phyloP scores from a whole-genome alignment of 2,329 filamentous ascomycete species.

The Mycogone perniciosa region DNA sequence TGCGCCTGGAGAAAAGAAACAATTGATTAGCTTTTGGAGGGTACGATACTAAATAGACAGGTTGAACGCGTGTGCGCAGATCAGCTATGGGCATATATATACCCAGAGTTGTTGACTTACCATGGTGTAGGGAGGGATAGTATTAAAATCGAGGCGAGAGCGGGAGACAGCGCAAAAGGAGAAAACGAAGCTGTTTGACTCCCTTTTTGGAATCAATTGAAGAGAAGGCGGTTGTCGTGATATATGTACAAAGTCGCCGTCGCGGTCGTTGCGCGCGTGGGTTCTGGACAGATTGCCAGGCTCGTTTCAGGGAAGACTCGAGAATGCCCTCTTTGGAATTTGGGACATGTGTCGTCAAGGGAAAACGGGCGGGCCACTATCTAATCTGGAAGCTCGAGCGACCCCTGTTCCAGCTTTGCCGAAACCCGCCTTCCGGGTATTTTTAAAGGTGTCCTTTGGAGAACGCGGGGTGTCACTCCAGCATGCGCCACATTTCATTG shows the following conservation, averaged over 20 bases:
- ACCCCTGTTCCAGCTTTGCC: neutral
- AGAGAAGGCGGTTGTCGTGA: neutral
- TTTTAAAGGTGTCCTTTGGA: constrained; percentile 1
- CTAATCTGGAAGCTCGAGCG: neutral
- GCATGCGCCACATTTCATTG: neutral
- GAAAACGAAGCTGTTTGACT: too few relatives aligned
- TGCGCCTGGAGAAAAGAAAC: constrained; percentile 51
- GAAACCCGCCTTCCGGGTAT: neutral
- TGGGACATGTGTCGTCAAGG: constrained; percentile 27
- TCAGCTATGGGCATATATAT: neutral
- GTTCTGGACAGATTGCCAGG: neutral
- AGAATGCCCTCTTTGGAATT: constrained; percentile 18
- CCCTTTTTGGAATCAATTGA: neutral
- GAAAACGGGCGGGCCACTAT: constrained; percentile 6
- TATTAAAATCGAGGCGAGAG: too few relatives aligned
- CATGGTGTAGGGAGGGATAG: neutral
- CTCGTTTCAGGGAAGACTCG: constrained; percentile 22
- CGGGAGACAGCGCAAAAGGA: too few relatives aligned
- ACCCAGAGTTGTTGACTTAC: neutral
- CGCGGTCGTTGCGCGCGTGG: neutral
- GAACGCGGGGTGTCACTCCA: neutral
- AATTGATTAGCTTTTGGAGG: neutral
- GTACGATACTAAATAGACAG: neutral
- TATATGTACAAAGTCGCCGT: neutral
- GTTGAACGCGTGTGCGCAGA: neutral